Base-by-base conservation (phyloP, 2,329 filamentous ascomycete species). In the Helicocarpus griseus region DNA sequence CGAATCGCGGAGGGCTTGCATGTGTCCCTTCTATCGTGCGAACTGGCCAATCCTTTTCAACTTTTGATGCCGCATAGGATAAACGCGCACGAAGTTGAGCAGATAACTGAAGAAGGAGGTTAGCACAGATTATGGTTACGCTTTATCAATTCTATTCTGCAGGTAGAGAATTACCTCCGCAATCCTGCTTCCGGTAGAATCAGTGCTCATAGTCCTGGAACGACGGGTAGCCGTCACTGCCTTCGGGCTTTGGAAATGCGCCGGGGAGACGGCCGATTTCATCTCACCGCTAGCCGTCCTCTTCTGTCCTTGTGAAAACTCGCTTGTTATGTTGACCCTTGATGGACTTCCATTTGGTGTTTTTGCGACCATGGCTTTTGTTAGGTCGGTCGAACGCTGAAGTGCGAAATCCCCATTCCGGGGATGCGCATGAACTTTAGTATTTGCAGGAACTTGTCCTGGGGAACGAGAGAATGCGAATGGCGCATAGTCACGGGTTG, bases 61-160 rank as follows among this genome's bases (percentile, higher is more conserved):
- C 86, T 69, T 95, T 96, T 64, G 94, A 79, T 79, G 95, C 93
- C 57, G 91, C 91, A 68, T 96, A 96, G 5, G 89, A 88, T 26
- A 97, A 77, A 61, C 89, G 86, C 48, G 89, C 84, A 64, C 85
- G 86, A 49, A 97, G 77, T 63, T 91, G 86, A 50, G 83, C 80
- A 38, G 87, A 89, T 50, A 88, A 73, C 86, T 89, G 65, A 38
- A 44, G 50, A 31, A 31, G 41, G 39, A 14, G 26, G 49, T 62
- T 53, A 60, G 56, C 33, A 58, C 45, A 38, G 48, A 29, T 22
- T 5, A 28, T 17, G 58, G n/a, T n/a, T 35, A 36, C 46, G 33
- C 14, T 41, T 13, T 33, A 31, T 13, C 50, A 36, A 45, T 7
- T 21, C 22, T 17, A 40, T 35, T 29, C 39, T 41, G 39, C 51